These are phyloP conservation scores for Cornus kousa DNA, from an alignment of 148 eudicot genomes.

Conservation along the genomic window DNA sequence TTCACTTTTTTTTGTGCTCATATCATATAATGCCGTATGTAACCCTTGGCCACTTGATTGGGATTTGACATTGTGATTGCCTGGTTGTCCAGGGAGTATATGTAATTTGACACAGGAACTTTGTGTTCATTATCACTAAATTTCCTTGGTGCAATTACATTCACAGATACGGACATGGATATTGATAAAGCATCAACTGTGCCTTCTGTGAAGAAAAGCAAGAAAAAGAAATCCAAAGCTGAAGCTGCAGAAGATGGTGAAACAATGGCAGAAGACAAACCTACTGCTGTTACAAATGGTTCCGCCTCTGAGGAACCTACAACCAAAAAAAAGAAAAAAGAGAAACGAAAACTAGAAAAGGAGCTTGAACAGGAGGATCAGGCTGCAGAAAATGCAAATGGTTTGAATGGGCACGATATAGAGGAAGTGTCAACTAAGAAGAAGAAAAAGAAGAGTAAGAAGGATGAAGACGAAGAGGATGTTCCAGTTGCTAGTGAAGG, in stretches of 20 bases:
- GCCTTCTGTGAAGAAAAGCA: slow-evolving; percentile 57
- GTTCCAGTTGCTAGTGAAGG: slow-evolving; percentile 38
- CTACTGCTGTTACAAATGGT: slow-evolving; percentile 36
- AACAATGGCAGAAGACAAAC: slow-evolving; percentile 25
- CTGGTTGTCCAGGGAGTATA: not conserved
- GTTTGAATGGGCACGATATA: slow-evolving; percentile 16
- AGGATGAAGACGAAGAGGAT: slow-evolving; percentile 35
- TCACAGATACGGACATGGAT: slow-evolving; percentile 58
- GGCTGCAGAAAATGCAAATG: slow-evolving; percentile 29
- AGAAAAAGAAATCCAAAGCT: slow-evolving; percentile 65
- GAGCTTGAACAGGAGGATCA: slow-evolving; percentile 15
- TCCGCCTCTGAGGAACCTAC: slow-evolving; percentile 43
- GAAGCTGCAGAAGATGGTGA: slow-evolving; percentile 27
- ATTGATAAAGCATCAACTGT: slow-evolving; percentile 39
- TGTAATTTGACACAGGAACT: not conserved
- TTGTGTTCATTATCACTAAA: not conserved
- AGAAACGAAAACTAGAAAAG: slow-evolving; percentile 57
- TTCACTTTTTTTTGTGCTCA: not conserved
- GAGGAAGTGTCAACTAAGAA: slow-evolving; percentile 42
- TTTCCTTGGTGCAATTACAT: not conserved
- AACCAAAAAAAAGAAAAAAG: slow-evolving; percentile 65
- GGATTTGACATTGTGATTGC: not conserved
- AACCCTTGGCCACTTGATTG: not conserved
- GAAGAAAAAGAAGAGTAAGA: slow-evolving; percentile 64
- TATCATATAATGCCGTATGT: too few species aligned